Evolutionary conservation across 345 rosid genomes (phyloP).

Genomic region (Acer campestre): DNA sequence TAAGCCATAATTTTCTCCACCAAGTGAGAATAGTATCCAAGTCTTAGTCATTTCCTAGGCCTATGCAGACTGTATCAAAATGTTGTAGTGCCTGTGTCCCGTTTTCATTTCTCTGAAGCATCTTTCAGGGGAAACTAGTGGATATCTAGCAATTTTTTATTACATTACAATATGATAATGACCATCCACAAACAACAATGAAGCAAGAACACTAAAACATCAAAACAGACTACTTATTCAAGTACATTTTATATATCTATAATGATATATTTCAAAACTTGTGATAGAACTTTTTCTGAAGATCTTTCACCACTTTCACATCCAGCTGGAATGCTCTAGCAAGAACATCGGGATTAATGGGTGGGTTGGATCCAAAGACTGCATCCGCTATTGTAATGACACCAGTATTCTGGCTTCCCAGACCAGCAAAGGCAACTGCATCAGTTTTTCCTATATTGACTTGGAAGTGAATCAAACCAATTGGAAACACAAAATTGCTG

Average conservation of each 20-base stretch:
- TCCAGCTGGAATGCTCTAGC: constrained; percentile 33
- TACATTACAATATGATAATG: background rate
- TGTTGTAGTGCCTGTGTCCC: too few relatives aligned
- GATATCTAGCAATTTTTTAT: background rate
- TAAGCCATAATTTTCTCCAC: background rate
- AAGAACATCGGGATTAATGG: constrained; percentile 17
- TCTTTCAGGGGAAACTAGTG: too few relatives aligned
- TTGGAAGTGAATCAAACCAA: constrained; percentile 32
- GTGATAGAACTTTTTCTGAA: constrained; percentile 17
- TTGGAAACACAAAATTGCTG: constrained; percentile 30
- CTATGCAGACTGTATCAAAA: too few relatives aligned
- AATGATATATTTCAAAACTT: too few relatives aligned
- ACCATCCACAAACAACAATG: background rate
- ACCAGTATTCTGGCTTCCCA: constrained; percentile 34
- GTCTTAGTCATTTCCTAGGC: background rate
- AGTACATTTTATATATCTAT: background rate
- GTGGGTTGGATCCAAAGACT: constrained; percentile 24
- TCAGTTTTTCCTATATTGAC: constrained; percentile 14
- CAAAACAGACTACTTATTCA: background rate
- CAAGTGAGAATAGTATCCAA: background rate
- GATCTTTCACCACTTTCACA: background rate
- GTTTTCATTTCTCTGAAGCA: too few relatives aligned
- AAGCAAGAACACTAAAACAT: background rate
- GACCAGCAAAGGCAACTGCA: constrained; percentile 19
- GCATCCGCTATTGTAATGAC: constrained; percentile 20